Base-by-base conservation (phyloP, 345 rosid genomes). In the Gossypium ekmanianum region DNA sequence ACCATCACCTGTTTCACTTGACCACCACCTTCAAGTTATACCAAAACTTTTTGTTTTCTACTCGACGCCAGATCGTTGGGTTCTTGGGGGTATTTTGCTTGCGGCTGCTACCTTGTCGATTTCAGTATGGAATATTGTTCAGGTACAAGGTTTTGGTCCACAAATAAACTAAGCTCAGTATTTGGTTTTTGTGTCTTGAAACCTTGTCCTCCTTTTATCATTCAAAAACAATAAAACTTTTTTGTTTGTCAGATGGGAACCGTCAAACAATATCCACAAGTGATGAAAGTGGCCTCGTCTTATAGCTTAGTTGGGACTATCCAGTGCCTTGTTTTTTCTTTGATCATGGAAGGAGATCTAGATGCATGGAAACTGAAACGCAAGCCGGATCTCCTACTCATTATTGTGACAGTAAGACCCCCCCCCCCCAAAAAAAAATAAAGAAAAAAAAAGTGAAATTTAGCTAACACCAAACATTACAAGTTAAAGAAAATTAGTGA, bases 231-330 rank as follows among this genome's bases (percentile, higher is more conserved):
- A 59, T 11, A 26, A 9, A 17, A 16, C 8, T 56, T 56, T 56
- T 26, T 29, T 27, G 13, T 27, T 65, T 34, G 72, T 73, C 85
- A 91, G 97, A 17, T 80, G 70, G 90, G 84, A 43, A 85, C 95
- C 2, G 80, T 83, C 9, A 83, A 83, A 79, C 82, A 69, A 17
- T 83, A 87, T 79, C 94, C 95, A 17, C 88, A 87, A 24, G 92
- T 83, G 77, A 88, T 89, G 89, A 90, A 90, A 78, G 85, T 88
- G 78, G 91, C 85, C 63, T 82, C 91, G 4, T 88, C 83, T 80
- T 89, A 87, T 79, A 84, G 97, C 83, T 81, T 90, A 68, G 82
- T 85, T 5, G 95, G 98, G 76, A 91, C 91, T 3, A 64, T 88
- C 52, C 97, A 89, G 61, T 90, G 90, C 78, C 70, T 84, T 3